Percentiles rank a stretch among this genome's conserved stretches.
Conservation (phyloP, 306 rosid species). For the Macrotyloma uniflorum region DNA sequence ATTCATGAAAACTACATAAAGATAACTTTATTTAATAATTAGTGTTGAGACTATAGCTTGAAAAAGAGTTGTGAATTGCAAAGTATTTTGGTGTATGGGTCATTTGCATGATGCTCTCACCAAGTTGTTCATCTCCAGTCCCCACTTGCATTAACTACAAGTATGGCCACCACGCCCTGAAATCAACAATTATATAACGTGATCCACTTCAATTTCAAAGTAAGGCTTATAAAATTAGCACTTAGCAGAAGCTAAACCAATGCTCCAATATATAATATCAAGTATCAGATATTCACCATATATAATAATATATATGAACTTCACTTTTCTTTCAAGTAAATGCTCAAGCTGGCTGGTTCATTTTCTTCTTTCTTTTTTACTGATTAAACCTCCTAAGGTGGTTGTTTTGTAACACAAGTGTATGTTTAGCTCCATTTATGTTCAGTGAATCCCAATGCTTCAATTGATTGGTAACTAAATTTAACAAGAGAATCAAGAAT, state of each 20-base stretch:
- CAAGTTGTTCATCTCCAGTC: slow-evolving; percentile 22
- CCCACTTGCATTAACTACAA: slow-evolving; percentile 26
- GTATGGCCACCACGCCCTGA: slow-evolving; percentile 11
- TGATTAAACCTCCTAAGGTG: neutral
- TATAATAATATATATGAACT: neutral
- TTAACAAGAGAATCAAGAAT: no score
- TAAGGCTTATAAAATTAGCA: neutral
- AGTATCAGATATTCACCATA: no score
- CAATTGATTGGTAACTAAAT: no score
- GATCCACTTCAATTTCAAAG: slow-evolving; percentile 14
- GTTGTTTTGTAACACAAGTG: no score
- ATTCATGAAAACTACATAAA: slow-evolving; percentile 19
- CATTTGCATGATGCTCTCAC: slow-evolving; percentile 26
- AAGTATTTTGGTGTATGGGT: slow-evolving; percentile 10
- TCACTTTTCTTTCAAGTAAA: neutral
- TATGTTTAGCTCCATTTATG: no score
- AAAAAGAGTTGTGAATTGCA: slow-evolving; percentile 18
- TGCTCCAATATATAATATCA: neutral
- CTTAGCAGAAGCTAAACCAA: neutral
- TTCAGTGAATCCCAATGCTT: no score
- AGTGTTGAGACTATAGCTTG: neutral
- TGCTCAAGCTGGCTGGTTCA: neutral
- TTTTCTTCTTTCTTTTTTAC: neutral
- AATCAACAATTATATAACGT: slow-evolving; percentile 8
- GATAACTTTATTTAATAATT: slow-evolving; percentile 11